Evolutionary conservation across 2,329 filamentous ascomycete genomes (phyloP).

Genomic region (Lizonia empirigonia): DNA sequence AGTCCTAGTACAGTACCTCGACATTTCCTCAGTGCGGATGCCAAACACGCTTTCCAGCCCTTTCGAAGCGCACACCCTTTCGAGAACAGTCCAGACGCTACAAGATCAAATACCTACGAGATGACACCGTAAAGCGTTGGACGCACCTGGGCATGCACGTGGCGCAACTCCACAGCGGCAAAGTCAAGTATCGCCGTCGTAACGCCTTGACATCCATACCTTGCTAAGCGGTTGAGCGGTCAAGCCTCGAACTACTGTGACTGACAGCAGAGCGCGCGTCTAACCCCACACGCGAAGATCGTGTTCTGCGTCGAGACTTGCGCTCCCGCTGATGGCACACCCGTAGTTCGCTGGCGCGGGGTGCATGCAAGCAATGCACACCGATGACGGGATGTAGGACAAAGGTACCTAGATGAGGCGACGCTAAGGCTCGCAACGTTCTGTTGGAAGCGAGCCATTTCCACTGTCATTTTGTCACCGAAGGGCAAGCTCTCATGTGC

Average conservation of each 20-base stretch:
- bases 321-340: constrained; percentile 4
- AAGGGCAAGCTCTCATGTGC: neutral
- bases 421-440: neutral
- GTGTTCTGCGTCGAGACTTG: neutral
- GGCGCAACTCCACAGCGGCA: constrained; percentile 17
- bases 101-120: neutral
- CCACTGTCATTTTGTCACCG: neutral
- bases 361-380: constrained; percentile 4
- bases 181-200: constrained; percentile 13
- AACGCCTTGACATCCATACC: constrained; percentile 8
- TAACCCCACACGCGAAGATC: constrained; percentile 1
- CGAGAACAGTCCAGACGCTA: neutral
- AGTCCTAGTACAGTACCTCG: no score
- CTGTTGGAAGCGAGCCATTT: neutral
- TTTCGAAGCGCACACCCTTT: neutral
- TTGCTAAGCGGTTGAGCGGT: constrained; percentile 7
- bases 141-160: constrained; percentile 11
- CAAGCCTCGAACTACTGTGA: constrained; percentile 9
- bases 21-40: no score
- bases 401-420: neutral
- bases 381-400: constrained; percentile 7
- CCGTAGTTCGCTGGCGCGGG: neutral
- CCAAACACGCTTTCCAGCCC: neutral
- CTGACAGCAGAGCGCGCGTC: constrained; percentile 18
- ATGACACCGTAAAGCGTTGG: constrained; percentile 3